Conservation (phyloP, 2,329 filamentous ascomycete species). For the Penicillium sp. region DNA sequence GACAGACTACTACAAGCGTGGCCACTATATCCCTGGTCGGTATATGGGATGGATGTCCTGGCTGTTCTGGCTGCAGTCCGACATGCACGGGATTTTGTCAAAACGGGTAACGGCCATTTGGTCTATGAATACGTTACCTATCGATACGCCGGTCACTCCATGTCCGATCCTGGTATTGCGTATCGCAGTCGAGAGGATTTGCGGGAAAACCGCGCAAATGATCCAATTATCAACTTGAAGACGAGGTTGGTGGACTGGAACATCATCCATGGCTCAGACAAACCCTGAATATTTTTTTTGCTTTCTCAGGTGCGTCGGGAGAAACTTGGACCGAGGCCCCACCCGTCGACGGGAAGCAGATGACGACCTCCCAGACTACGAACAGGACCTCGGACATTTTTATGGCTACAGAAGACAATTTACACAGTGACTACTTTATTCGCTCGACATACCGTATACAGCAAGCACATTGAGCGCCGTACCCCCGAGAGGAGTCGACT, state of each 20-base stretch:
- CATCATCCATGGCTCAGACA: too few species aligned
- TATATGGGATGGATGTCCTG: slow-evolving; percentile 99
- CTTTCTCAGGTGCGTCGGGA: too few species aligned
- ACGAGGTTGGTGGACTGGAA: slow-evolving; percentile 97
- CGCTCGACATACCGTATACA: too few species aligned
- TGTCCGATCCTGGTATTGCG: slow-evolving; percentile 98
- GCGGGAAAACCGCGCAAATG: slow-evolving; percentile 98
- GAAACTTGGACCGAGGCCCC: too few species aligned
- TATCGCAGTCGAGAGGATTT: slow-evolving; percentile 99
- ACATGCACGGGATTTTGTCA: slow-evolving; percentile 87
- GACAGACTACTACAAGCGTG: slow-evolving; percentile 99
- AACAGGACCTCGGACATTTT: too few species aligned
- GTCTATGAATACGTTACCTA: slow-evolving; percentile 99
- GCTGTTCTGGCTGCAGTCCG: slow-evolving; percentile 95
- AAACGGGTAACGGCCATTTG: slow-evolving; percentile 81
- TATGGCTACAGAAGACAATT: too few species aligned
- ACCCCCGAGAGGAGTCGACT: too few species aligned
- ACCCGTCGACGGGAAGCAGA: too few species aligned
- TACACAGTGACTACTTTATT: too few species aligned
- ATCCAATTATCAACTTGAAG: slow-evolving; percentile 97
- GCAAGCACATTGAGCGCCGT: too few species aligned
- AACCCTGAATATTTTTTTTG: too few species aligned
- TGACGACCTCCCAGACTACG: too few species aligned
- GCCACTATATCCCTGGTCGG: slow-evolving; percentile 97
- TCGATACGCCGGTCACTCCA: slow-evolving; percentile 98